Conservation (phyloP, 495 filamentous ascomycete genomes). For the Thozetella sp. region DNA sequence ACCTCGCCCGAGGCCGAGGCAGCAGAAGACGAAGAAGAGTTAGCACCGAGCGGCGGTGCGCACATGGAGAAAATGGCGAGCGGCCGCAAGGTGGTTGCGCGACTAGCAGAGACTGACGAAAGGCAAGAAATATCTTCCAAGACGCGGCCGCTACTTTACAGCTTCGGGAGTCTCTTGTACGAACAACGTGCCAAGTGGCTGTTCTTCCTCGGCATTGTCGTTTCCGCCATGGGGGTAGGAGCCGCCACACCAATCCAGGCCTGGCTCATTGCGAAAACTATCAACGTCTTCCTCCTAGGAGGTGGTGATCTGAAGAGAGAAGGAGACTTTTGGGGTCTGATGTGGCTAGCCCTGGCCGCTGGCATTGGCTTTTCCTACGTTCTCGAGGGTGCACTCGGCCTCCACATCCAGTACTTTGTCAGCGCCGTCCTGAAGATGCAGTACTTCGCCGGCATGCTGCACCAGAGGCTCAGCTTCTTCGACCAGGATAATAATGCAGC, state of each 20-base stretch:
- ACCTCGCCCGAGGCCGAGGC: background rate
- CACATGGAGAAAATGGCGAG: background rate
- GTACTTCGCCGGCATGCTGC: constrained; percentile 56
- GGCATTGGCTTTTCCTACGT: constrained; percentile 47
- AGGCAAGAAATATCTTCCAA: constrained; percentile 10
- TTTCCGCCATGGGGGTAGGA: constrained; percentile 34
- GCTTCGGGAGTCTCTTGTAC: constrained; percentile 35
- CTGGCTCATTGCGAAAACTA: constrained; percentile 40
- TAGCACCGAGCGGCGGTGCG: background rate
- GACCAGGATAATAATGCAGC: constrained; percentile 41
- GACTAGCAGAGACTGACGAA: constrained; percentile 1
- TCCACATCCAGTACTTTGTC: constrained; percentile 42
- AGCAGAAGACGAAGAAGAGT: background rate
- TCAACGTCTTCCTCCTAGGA: constrained; percentile 36
- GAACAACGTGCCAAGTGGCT: constrained; percentile 44
- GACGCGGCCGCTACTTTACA: constrained; percentile 32
- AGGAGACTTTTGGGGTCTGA: constrained; percentile 55
- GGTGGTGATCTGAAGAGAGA: constrained; percentile 20
- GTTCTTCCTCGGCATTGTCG: constrained; percentile 39
- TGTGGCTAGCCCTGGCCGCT: constrained; percentile 58
- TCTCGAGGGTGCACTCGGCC: too few relatives aligned
- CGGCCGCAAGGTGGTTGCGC: background rate
- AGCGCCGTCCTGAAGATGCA: constrained; percentile 48
- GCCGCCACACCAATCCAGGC: constrained; percentile 41
- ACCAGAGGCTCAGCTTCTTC: constrained; percentile 53